Percentiles rank a stretch among this genome's conserved stretches.
Conservation (phyloP, 1,284 basidiomycete species). For the Heterobasidion annosum region DNA sequence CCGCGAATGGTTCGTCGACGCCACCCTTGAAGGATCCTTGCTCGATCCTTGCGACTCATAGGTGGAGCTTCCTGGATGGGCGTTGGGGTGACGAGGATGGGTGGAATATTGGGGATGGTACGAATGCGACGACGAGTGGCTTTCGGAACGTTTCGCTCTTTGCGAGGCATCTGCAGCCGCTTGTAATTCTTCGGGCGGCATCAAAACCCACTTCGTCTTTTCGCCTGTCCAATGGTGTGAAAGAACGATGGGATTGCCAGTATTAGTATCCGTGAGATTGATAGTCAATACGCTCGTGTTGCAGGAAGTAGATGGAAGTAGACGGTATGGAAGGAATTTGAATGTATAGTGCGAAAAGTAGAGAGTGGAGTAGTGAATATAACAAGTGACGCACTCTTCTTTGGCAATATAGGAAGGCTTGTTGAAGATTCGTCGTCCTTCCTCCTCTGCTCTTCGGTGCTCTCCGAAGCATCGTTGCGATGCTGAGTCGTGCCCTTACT, state of each 20-base stretch:
- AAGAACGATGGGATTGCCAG: slow-evolving; percentile 9
- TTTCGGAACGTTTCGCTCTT: slow-evolving; percentile 12
- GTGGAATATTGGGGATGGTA: background rate
- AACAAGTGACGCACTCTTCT: slow-evolving; percentile 38
- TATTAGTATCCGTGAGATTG: slow-evolving; percentile 7
- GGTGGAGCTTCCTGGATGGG: slow-evolving; percentile 17
- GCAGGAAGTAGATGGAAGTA: slow-evolving; percentile 3
- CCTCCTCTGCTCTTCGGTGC: slow-evolving; percentile 14
- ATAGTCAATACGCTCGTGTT: background rate
- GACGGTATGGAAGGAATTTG: background rate
- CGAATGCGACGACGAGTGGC: slow-evolving; percentile 12
- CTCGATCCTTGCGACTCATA: slow-evolving; percentile 24
- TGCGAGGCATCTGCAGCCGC: slow-evolving; percentile 38
- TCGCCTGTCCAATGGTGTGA: slow-evolving; percentile 26
- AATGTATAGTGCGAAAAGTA: background rate
- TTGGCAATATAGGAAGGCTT: slow-evolving; percentile 20
- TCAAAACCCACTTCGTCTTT: slow-evolving; percentile 52
- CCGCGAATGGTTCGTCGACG: slow-evolving; percentile 30
- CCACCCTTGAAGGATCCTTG: slow-evolving; percentile 20
- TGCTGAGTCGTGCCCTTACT: slow-evolving; percentile 10
- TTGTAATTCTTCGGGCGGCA: slow-evolving; percentile 47
- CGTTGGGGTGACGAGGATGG: slow-evolving; percentile 6
- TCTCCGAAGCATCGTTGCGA: slow-evolving; percentile 6
- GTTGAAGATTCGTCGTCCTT: slow-evolving; percentile 12
- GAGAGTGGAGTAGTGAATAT: slow-evolving; percentile 9